phyloP scores from a whole-genome alignment of 306 rosid species.

The Castanospermum australe region DNA sequence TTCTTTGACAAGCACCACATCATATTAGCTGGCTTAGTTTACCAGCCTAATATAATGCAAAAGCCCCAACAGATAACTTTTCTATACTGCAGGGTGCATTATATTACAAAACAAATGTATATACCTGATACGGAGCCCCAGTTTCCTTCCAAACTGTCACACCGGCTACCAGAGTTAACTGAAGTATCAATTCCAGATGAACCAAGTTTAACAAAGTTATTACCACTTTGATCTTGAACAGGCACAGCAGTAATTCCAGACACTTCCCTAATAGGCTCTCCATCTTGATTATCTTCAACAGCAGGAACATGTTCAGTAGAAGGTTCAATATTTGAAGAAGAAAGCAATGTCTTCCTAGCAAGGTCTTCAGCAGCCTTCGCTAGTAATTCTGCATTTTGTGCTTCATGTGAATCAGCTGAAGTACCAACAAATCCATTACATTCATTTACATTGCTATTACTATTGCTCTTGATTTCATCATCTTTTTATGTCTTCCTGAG shows the following conservation, averaged over 20 bases:
- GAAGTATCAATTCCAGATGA: constrained; percentile 41
- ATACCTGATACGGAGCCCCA: constrained; percentile 76
- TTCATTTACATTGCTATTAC: constrained; percentile 1
- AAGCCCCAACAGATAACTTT: background rate
- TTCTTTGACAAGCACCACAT: background rate
- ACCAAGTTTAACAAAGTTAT: constrained; percentile 20
- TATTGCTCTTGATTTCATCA: constrained; percentile 21
- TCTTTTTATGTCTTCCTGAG: constrained; percentile 25
- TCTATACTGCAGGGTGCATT: background rate
- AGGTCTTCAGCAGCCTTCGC: constrained; percentile 25
- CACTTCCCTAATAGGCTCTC: constrained; percentile 32
- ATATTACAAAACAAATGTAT: background rate
- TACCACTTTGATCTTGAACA: constrained; percentile 32
- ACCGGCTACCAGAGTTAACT: constrained; percentile 46
- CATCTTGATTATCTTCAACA: constrained; percentile 24
- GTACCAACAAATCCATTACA: background rate
- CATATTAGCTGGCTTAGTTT: background rate
- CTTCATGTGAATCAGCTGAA: constrained; percentile 26
- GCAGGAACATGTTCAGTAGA: constrained; percentile 22
- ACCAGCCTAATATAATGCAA: background rate
- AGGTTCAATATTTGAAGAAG: constrained; percentile 28
- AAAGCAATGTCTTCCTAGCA: background rate
- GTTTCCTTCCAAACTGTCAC: constrained; percentile 61
- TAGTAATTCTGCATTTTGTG: constrained; percentile 13
- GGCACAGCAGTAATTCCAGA: constrained; percentile 36